phyloP scores from a whole-genome alignment of 768 basidiomycete species.

The Phylloporus sp. region DNA sequence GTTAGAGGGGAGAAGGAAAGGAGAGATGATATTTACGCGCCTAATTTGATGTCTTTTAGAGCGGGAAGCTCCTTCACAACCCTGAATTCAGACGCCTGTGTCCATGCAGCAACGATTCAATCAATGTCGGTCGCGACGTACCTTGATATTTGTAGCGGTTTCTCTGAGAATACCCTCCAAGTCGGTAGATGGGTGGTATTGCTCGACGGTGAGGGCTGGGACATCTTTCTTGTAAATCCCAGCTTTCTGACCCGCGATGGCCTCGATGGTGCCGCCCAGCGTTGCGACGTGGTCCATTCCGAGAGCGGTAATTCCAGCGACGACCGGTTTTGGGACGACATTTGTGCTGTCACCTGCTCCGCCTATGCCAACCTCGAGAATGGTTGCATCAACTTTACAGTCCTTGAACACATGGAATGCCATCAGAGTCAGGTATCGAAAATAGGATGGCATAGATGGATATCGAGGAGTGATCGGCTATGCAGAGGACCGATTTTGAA shows the following conservation, averaged over 20 bases:
- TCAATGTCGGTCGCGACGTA: slow-evolving; percentile 22
- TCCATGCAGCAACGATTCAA: background rate
- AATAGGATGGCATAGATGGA: slow-evolving; percentile 85
- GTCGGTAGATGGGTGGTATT: slow-evolving; percentile 67
- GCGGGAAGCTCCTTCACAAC: slow-evolving; percentile 51
- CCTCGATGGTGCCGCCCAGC: slow-evolving; percentile 79
- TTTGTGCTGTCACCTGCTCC: slow-evolving; percentile 95
- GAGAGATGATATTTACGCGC: slow-evolving; percentile 31
- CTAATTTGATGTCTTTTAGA: slow-evolving; percentile 55
- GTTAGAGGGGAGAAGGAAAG: slow-evolving; percentile 1
- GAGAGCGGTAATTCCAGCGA: slow-evolving; percentile 83
- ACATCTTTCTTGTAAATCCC: slow-evolving; percentile 95
- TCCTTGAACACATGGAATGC: slow-evolving; percentile 87
- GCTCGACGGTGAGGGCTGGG: slow-evolving; percentile 80
- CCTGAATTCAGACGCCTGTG: slow-evolving; percentile 62
- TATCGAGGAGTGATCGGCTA: slow-evolving; percentile 45
- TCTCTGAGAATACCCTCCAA: slow-evolving; percentile 63
- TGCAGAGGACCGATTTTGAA: slow-evolving; percentile 18
- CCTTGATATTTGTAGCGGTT: slow-evolving; percentile 64
- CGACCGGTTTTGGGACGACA: slow-evolving; percentile 85
- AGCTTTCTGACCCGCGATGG: slow-evolving; percentile 94
- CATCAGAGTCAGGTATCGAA: slow-evolving; percentile 87
- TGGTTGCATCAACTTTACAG: slow-evolving; percentile 78
- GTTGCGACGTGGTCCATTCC: slow-evolving; percentile 90
- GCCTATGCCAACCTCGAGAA: slow-evolving; percentile 96